A percentile compares a stretch with the other conserved stretches of the same genome.
Evolutionary conservation across 2,329 filamentous ascomycete genomes (phyloP).

Genomic region (Sarocladiaceae sp.): DNA sequence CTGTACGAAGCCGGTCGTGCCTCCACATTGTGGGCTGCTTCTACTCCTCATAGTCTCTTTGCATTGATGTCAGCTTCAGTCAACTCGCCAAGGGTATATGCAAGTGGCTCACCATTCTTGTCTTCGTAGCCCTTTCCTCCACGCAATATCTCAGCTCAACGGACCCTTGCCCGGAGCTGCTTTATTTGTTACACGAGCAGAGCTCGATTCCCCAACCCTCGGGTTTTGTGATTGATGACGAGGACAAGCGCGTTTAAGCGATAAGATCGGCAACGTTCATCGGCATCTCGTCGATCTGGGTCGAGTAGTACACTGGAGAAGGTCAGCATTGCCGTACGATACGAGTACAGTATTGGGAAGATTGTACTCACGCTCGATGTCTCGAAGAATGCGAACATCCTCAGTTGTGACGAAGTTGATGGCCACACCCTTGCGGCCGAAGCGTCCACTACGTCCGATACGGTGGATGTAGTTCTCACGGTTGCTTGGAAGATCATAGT

Average conservation of each 20-base stretch:
- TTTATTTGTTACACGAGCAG: constrained; percentile 9
- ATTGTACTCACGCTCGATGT: constrained; percentile 76
- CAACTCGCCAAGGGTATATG: neutral
- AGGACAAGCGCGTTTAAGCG: constrained; percentile 24
- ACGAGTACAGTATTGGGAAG: neutral
- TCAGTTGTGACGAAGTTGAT: constrained; percentile 99
- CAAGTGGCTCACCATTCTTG: neutral
- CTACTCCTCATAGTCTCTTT: neutral
- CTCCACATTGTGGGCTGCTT: neutral
- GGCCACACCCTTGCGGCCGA: constrained; percentile 96
- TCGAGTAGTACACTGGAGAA: constrained; percentile 78
- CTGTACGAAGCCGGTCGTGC: neutral
- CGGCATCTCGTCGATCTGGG: constrained; percentile 97
- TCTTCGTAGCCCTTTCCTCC: constrained; percentile 25
- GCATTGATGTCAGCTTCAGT: neutral
- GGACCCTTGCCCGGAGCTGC: constrained; percentile 13
- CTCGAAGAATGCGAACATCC: constrained; percentile 92
- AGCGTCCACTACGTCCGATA: constrained; percentile 91
- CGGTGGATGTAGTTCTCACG: constrained; percentile 99
- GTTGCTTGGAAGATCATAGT: constrained; percentile 97
- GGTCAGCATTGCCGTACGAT: constrained; percentile 26
- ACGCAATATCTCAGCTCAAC: constrained; percentile 11
- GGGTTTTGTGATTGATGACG: neutral
- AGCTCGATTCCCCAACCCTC: neutral
- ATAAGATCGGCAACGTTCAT: constrained; percentile 79